Evolutionary conservation across 352 stramenopile species (phyloP).

Genomic region (Globisporangium heterothallicum): DNA sequence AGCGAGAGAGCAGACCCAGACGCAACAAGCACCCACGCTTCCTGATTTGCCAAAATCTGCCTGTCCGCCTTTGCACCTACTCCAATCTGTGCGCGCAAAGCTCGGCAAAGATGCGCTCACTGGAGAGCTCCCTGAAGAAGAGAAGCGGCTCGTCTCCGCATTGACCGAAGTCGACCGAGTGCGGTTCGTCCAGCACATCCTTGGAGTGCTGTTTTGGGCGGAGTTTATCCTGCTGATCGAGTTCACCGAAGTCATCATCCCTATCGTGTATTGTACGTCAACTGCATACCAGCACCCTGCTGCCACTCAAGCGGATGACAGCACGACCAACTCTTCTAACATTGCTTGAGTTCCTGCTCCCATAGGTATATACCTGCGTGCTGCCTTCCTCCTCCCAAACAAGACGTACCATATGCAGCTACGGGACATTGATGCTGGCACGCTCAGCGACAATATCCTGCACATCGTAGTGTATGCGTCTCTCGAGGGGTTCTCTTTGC

Average conservation of each 20-base stretch:
- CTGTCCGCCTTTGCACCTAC: too few relatives aligned
- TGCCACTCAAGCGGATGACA: too few relatives aligned
- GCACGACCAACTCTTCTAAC: too few relatives aligned
- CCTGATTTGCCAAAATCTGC: too few relatives aligned
- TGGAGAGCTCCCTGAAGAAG: background rate
- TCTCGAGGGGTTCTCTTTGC: background rate
- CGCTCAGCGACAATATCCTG: background rate
- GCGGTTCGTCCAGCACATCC: slow-evolving; percentile 2
- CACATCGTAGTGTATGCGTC: slow-evolving; percentile 1
- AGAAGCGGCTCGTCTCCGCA: background rate
- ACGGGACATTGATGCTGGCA: background rate
- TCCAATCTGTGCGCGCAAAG: background rate
- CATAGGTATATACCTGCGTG: slow-evolving; percentile 5
- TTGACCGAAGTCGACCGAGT: background rate
- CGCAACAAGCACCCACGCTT: too few relatives aligned
- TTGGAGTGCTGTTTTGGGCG: slow-evolving; percentile 8
- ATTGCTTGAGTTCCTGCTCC: too few relatives aligned
- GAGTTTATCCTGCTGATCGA: slow-evolving; percentile 19
- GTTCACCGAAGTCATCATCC: slow-evolving; percentile 17
- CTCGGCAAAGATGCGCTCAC: background rate
- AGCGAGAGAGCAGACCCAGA: background rate
- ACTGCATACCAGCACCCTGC: background rate
- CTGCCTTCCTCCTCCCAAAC: background rate
- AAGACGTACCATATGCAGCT: slow-evolving; percentile 6
- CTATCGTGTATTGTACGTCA: slow-evolving; percentile 16